These are phyloP conservation scores for Phaseolus lunatus DNA, from an alignment of 306 rosid genomes.

Conservation along the genomic window DNA sequence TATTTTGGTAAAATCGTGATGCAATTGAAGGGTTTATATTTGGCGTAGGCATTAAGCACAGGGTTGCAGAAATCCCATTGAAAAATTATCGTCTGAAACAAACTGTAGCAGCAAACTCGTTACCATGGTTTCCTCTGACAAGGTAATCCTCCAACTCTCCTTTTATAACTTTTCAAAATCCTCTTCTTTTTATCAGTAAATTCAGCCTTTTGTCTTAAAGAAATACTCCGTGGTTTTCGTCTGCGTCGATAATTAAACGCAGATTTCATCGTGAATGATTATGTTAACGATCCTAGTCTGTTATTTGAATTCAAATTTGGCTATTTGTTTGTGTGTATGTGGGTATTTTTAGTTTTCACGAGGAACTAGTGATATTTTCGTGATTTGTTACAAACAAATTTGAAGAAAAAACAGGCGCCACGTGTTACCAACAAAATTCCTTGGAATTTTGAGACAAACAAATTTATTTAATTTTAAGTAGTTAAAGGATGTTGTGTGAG, in stretches of 20 bases:
- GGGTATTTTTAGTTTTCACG: neutral
- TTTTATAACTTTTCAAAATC: neutral
- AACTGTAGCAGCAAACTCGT: neutral
- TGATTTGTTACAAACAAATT: neutral
- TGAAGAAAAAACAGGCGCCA: neutral
- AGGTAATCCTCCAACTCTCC: slow-evolving; percentile 34
- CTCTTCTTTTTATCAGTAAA: neutral
- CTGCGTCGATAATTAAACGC: neutral
- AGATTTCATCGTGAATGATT: neutral
- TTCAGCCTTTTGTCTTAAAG: neutral
- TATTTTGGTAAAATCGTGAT: neutral
- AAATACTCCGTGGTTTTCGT: neutral
- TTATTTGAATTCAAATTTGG: neutral
- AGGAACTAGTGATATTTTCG: slow-evolving; percentile 4
- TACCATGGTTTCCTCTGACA: slow-evolving; percentile 36
- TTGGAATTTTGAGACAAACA: neutral
- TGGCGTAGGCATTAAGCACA: neutral
- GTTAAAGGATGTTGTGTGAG: neutral
- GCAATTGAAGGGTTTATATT: slow-evolving; percentile 4
- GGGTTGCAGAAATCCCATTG: neutral
- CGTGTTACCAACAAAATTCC: neutral
- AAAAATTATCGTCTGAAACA: neutral
- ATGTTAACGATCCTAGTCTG: neutral
- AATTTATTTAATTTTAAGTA: neutral
- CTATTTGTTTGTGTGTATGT: neutral